Evolutionary conservation across 768 basidiomycete genomes (phyloP).

Genomic region (Boletus bicolor): DNA sequence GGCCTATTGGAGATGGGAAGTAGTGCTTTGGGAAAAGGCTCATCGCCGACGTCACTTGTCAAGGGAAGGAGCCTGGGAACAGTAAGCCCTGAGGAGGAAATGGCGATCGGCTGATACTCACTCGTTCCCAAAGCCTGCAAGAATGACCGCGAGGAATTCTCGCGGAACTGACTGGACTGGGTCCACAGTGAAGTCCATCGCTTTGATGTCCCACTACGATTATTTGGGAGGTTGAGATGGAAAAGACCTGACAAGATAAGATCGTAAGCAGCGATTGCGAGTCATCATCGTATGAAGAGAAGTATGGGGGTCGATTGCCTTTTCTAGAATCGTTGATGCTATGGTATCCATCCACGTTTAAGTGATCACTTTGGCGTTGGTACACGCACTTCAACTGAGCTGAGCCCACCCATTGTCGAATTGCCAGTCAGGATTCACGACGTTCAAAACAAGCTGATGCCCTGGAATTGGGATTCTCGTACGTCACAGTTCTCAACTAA

Average conservation of each 20-base stretch:
- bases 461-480: neutral
- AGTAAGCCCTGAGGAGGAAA: neutral
- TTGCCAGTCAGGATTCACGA: too few species aligned
- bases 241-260: neutral
- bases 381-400: too few species aligned
- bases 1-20: conserved; percentile 86
- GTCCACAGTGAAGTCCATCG: conserved; percentile 65
- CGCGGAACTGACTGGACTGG: conserved; percentile 50
- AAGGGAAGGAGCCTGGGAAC: conserved; percentile 63
- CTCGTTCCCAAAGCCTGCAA: conserved; percentile 94
- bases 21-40: conserved; percentile 82
- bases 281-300: neutral
- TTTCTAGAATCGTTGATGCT: conserved; percentile 13
- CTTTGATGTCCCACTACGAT: neutral
- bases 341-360: too few species aligned
- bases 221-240: neutral
- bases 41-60: conserved; percentile 75
- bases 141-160: conserved; percentile 85
- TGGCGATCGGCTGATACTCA: conserved; percentile 34
- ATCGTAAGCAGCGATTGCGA: conserved; percentile 1
- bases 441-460: neutral
- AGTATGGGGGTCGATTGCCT: conserved; percentile 11
- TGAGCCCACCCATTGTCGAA: too few species aligned
- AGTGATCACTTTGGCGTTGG: too few species aligned
- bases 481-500: neutral